A percentile compares a stretch with the other conserved stretches of the same genome.
Conservation (phyloP, 441 rosid species). For the Sinapis alba region DNA sequence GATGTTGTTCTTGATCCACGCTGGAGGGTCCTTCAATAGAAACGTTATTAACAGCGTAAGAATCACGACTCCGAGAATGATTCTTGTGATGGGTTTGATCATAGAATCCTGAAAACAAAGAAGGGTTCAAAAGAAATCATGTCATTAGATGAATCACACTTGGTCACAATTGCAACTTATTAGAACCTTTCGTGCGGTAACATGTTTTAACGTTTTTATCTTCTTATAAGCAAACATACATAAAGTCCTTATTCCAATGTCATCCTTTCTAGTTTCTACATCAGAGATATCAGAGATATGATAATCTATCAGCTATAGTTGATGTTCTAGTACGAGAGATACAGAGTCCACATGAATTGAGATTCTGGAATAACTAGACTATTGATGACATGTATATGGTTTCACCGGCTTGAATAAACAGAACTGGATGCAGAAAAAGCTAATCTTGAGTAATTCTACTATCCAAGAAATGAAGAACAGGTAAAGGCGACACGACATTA, state of each 20-base stretch:
- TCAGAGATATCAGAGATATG: background rate
- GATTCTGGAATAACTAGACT: background rate
- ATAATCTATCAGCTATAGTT: background rate
- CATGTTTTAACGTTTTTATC: background rate
- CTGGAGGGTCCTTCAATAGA: conserved; percentile 63
- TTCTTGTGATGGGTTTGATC: conserved; percentile 79
- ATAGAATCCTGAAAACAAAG: conserved; percentile 69
- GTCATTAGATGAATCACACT: background rate
- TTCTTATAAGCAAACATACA: background rate
- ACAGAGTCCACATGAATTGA: background rate
- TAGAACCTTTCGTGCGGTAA: background rate
- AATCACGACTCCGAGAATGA: conserved; percentile 61
- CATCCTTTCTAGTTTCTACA: background rate
- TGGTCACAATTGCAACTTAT: background rate
- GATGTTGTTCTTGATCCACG: conserved; percentile 60
- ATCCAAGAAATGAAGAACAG: background rate
- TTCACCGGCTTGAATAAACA: background rate
- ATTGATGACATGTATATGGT: background rate
- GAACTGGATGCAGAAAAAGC: background rate
- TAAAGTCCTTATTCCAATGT: background rate
- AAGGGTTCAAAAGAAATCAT: background rate
- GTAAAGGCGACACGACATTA: background rate
- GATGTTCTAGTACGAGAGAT: background rate
- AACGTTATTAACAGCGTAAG: conserved; percentile 58
- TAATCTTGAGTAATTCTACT: background rate